Conservation (phyloP, 108 stramenopile species). For the Nitzschia sp. region DNA sequence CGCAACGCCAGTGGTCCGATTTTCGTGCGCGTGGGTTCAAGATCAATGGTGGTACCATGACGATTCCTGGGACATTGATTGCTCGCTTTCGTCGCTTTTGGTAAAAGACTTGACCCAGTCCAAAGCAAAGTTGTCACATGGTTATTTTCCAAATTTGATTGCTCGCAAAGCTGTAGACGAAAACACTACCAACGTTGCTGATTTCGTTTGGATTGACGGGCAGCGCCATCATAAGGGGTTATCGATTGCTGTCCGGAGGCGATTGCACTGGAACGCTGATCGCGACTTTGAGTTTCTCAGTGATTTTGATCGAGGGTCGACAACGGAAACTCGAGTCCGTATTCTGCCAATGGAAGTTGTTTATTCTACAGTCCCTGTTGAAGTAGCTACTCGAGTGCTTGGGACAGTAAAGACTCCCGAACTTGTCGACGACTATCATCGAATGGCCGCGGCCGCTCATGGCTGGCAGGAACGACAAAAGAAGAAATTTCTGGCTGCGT, state of each 20-base stretch:
- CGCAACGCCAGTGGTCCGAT: slow-evolving; percentile 39
- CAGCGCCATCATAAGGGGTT: slow-evolving; percentile 18
- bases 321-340: slow-evolving; percentile 32
- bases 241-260: slow-evolving; percentile 25
- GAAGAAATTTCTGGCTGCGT: slow-evolving; percentile 47
- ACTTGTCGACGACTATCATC: slow-evolving; percentile 63
- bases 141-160: slow-evolving; percentile 28
- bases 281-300: neutral
- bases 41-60: slow-evolving; percentile 39
- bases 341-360: slow-evolving; percentile 66
- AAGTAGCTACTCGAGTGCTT: slow-evolving; percentile 58
- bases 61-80: slow-evolving; percentile 49
- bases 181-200: slow-evolving; percentile 2
- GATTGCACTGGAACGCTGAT: slow-evolving; percentile 19
- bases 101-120: slow-evolving; percentile 39
- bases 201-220: slow-evolving; percentile 36
- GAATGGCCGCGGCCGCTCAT: slow-evolving; percentile 40
- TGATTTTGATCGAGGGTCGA: slow-evolving; percentile 30
- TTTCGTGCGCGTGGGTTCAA: slow-evolving; percentile 45
- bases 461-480: slow-evolving; percentile 56
- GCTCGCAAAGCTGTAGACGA: slow-evolving; percentile 8
- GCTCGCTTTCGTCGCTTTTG: slow-evolving; percentile 37
- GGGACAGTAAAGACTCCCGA: slow-evolving; percentile 60
- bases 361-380: slow-evolving; percentile 61
- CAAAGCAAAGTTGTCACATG: neutral